Base-by-base conservation (phyloP, 139 green algal species). In the Microglena sp. region DNA sequence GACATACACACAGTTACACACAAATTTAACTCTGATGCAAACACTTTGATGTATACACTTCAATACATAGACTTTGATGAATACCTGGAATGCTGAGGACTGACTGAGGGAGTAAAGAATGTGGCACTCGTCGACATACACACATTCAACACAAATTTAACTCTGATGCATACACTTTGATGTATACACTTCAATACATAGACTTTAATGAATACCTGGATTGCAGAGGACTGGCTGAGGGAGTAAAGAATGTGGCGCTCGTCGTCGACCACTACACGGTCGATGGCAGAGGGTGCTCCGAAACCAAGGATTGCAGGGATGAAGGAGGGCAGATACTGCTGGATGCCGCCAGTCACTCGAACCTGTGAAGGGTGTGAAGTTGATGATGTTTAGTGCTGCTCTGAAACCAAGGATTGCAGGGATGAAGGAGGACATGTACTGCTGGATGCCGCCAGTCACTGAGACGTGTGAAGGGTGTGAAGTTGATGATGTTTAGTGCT, bases 181-280 rank as follows among this genome's bases (percentile, higher is more conserved):
- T n/a, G n/a, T n/a, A n/a, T n/a, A n/a, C n/a, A n/a, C n/a, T n/a
- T n/a, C n/a, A n/a, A n/a, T n/a, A n/a, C 40, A 50, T 15, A 50
- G 40, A 50, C 40, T 8, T 8, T 8, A n/a, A n/a, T n/a, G n/a
- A 87, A 0, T 58, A 86, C 84, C 75, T 79, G 68, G 28, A 97
- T 80, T 44, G 65, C 73, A 4, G 72, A 85, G 33, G 69, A 64
- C 57, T 84, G 64, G 4, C 71, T 84, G 29, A 90, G 78, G 2
- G 84, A 80, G 78, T 97, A 97, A 43, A 97, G 72, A 45, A 91
- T 84, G 67, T 86, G 60, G 1, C 92, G 80, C 45, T 92, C 70
- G 30, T 87, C 67, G 65, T 97, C 92, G 2, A 94, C 45, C 18
- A 70, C 67, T 27, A 97, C 67, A 60, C 88, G 74, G 67, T 89